Percentiles rank a stretch among this genome's conserved stretches.
Evolutionary conservation across 2,329 filamentous ascomycete genomes (phyloP).

Genomic region (Colletotrichum magnum): DNA sequence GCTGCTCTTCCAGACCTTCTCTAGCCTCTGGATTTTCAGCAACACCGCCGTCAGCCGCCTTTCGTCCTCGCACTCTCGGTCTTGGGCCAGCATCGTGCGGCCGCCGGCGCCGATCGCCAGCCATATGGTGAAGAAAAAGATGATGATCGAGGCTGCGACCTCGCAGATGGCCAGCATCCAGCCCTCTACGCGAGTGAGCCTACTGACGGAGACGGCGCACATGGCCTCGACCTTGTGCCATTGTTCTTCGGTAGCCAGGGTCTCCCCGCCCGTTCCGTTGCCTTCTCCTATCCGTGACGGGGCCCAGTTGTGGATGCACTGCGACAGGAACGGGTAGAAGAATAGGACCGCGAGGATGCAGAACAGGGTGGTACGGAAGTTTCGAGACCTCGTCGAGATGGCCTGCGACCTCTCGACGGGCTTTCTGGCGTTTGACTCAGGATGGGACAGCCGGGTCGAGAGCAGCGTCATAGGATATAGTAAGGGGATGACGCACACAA

Average conservation of each 20-base stretch:
- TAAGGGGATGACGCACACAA: slow-evolving; percentile 45
- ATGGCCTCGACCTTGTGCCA: not conserved
- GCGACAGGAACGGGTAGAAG: slow-evolving; percentile 46
- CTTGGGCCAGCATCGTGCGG: not conserved
- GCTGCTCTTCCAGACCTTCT: not conserved
- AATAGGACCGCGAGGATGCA: slow-evolving; percentile 34
- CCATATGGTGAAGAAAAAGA: slow-evolving; percentile 21
- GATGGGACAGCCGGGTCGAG: not conserved
- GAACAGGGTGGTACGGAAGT: slow-evolving; percentile 9
- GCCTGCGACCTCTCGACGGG: not conserved
- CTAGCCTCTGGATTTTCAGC: not conserved
- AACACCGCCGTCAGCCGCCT: not conserved
- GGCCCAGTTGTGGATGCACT: slow-evolving; percentile 44
- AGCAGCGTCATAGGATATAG: slow-evolving; percentile 43
- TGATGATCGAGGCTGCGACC: not conserved
- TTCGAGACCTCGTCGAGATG: too few relatives aligned
- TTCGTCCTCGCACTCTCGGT: slow-evolving; percentile 4
- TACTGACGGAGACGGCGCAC: not conserved
- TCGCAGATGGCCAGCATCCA: slow-evolving; percentile 5
- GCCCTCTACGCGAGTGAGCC: not conserved
- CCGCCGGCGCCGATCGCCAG: not conserved
- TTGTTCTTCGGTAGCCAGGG: not conserved
- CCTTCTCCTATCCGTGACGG: slow-evolving; percentile 37
- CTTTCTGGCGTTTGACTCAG: not conserved
- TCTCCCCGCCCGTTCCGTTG: not conserved